Conservation (phyloP, 352 stramenopile genomes). For the Phytophthora melonis region DNA sequence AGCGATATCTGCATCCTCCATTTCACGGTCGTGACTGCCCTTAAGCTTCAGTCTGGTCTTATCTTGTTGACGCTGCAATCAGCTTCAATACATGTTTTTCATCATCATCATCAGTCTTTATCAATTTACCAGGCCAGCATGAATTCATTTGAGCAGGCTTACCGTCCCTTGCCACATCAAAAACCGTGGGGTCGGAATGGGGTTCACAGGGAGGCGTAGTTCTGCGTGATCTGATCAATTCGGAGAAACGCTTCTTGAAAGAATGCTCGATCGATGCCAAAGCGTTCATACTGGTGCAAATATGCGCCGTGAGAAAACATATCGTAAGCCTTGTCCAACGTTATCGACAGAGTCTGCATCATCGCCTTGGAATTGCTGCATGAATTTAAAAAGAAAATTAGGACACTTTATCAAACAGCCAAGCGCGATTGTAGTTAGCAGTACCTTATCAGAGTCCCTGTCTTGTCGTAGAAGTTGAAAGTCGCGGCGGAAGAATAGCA, state of each 20-base stretch:
- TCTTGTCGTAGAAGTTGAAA: constrained; percentile 83
- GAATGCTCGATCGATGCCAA: constrained; percentile 63
- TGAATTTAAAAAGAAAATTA: background rate
- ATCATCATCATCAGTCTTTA: background rate
- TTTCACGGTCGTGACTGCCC: background rate
- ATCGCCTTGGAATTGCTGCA: constrained; percentile 76
- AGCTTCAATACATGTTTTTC: background rate
- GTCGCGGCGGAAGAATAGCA: constrained; percentile 34
- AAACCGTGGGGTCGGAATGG: background rate
- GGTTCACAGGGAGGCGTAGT: constrained; percentile 50
- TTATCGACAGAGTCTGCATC: constrained; percentile 53
- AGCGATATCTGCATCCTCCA: constrained; percentile 9
- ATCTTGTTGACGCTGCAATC: background rate
- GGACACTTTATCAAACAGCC: background rate
- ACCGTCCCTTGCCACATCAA: background rate
- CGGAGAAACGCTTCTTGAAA: constrained; percentile 74
- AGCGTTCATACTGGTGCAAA: constrained; percentile 69
- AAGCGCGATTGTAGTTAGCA: background rate
- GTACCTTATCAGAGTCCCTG: constrained; percentile 62
- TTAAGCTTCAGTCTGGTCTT: background rate
- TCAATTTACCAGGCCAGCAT: background rate
- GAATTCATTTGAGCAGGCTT: background rate
- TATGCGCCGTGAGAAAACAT: constrained; percentile 78
- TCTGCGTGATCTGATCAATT: constrained; percentile 79
- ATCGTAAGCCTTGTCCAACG: constrained; percentile 66